Percentiles rank a stretch among this genome's conserved stretches.
These are phyloP conservation scores for Lavandula angustifolia DNA, from an alignment of 257 asterid genomes.

Conservation along the genomic window DNA sequence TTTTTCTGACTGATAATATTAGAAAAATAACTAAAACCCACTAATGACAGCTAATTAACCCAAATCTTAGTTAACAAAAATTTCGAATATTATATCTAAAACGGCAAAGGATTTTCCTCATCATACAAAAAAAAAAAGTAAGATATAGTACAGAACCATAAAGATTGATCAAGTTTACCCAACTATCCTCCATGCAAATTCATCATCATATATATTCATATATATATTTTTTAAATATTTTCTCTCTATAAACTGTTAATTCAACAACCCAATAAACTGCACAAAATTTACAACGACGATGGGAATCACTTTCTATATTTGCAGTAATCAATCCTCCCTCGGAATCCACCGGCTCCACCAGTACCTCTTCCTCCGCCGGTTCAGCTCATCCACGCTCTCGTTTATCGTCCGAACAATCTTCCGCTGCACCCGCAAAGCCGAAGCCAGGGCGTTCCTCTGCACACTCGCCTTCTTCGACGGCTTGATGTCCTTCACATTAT, in stretches of 20 bases:
- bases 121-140: neutral
- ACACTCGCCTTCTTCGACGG: constrained; percentile 65
- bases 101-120: no score
- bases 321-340: constrained; percentile 62
- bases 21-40: constrained; percentile 34
- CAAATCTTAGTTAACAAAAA: constrained; percentile 14
- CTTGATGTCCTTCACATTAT: constrained; percentile 60
- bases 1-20: constrained; percentile 16
- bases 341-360: constrained; percentile 99
- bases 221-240: neutral
- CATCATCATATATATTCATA: constrained; percentile 9
- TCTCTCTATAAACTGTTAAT: constrained; percentile 18
- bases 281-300: constrained; percentile 45
- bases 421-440: constrained; percentile 74
- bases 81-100: no score
- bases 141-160: neutral
- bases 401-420: constrained; percentile 64
- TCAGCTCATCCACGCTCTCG: constrained; percentile 70
- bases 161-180: constrained; percentile 9
- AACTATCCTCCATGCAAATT: constrained; percentile 9
- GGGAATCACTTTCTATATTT: constrained; percentile 21
- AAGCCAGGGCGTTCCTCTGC: constrained; percentile 83
- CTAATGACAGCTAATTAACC: constrained; percentile 30
- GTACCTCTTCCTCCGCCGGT: constrained; percentile 58
- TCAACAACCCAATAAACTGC: constrained; percentile 24